Evolutionary conservation across 2,329 filamentous ascomycete genomes (phyloP).

Genomic region (Alternaria panax): DNA sequence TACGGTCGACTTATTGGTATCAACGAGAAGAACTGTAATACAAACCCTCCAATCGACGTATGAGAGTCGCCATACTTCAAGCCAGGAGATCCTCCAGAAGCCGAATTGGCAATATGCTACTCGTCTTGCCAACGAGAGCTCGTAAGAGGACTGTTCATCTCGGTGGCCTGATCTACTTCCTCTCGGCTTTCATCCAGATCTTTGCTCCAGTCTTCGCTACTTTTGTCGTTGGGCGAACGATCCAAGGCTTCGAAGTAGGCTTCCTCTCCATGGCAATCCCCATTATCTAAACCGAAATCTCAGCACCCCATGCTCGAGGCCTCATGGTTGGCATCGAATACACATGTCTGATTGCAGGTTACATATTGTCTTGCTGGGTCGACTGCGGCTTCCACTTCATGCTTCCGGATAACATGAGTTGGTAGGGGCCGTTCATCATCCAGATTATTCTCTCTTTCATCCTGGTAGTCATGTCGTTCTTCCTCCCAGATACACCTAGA

Average conservation of each 20-base stretch:
- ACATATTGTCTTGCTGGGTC: slow-evolving; percentile 53
- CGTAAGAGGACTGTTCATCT: slow-evolving; percentile 49
- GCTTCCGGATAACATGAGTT: slow-evolving; percentile 44
- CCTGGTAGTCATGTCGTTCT: slow-evolving; percentile 47
- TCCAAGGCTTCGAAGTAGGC: slow-evolving; percentile 48
- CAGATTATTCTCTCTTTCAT: slow-evolving; percentile 46
- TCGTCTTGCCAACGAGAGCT: slow-evolving; percentile 27
- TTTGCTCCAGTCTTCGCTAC: slow-evolving; percentile 47
- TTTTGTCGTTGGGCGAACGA: slow-evolving; percentile 46
- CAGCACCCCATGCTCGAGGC: slow-evolving; percentile 41
- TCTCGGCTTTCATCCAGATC: slow-evolving; percentile 49
- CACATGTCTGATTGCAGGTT: slow-evolving; percentile 48
- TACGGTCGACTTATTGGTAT: slow-evolving; percentile 54
- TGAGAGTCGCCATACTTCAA: slow-evolving; percentile 43
- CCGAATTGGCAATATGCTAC: slow-evolving; percentile 16
- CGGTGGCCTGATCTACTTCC: slow-evolving; percentile 50
- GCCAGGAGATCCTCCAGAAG: background rate
- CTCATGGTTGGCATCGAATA: slow-evolving; percentile 53
- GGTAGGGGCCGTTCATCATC: slow-evolving; percentile 44
- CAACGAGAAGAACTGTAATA: slow-evolving; percentile 52
- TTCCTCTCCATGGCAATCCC: slow-evolving; percentile 50
- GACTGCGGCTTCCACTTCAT: slow-evolving; percentile 51
- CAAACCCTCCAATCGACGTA: slow-evolving; percentile 46
- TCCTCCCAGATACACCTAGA: slow-evolving; percentile 34
- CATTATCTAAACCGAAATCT: slow-evolving; percentile 50